phyloP scores from a whole-genome alignment of 176 grass and related monocot genomes.

The Ananas comosus region DNA sequence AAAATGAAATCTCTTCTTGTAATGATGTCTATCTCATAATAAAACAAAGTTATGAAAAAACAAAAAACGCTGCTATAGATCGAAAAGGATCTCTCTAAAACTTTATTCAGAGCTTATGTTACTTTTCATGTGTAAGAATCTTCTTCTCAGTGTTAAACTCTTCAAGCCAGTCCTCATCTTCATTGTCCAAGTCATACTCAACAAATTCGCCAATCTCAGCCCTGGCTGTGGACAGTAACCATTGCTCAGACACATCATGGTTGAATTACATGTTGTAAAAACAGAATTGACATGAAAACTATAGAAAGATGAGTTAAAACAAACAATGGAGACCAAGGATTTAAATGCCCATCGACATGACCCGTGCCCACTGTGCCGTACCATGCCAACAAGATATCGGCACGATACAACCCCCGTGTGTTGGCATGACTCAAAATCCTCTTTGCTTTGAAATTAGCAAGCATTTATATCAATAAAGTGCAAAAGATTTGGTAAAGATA shows the following conservation, averaged over 20 bases:
- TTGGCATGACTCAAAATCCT: too few species aligned
- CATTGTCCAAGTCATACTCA: conserved; percentile 92
- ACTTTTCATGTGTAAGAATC: conserved; percentile 79
- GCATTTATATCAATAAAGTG: too few species aligned
- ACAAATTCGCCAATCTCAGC: conserved; percentile 87
- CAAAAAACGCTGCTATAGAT: not conserved
- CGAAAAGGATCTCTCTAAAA: not conserved
- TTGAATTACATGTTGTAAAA: not conserved
- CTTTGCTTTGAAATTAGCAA: too few species aligned
- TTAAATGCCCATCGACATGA: too few species aligned
- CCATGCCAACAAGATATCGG: too few species aligned
- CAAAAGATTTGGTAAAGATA: too few species aligned
- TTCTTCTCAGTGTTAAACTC: conserved; percentile 81
- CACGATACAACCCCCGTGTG: too few species aligned
- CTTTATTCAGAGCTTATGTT: conserved; percentile 10
- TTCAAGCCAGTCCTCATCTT: conserved; percentile 98
- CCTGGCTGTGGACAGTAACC: conserved; percentile 58
- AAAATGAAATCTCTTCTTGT: too few species aligned
- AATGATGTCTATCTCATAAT: not conserved
- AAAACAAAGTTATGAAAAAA: not conserved
- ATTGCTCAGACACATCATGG: not conserved
- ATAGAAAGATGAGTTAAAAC: too few species aligned
- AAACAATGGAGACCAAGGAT: too few species aligned
- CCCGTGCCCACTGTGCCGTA: too few species aligned
- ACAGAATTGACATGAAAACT: too few species aligned